These are phyloP conservation scores for Conringia planisiliqua DNA, from an alignment of 345 rosid genomes.

Conservation along the genomic window DNA sequence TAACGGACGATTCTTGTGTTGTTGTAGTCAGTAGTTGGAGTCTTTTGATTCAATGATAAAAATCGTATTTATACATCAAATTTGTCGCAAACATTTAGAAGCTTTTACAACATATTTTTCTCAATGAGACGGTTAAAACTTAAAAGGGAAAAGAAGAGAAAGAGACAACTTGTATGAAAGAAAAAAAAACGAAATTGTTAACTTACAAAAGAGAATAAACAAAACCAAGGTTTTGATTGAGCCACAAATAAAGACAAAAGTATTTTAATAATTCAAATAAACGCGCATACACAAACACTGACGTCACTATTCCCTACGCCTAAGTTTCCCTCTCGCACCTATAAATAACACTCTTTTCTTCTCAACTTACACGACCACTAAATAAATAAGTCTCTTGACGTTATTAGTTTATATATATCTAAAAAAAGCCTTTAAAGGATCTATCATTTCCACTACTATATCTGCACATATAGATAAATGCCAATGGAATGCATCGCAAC, in stretches of 20 bases:
- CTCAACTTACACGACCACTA: conserved; percentile 25
- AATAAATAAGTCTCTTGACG: neutral
- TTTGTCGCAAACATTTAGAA: neutral
- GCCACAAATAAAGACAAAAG: neutral
- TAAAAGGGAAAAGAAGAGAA: neutral
- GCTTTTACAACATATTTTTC: neutral
- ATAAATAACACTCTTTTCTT: conserved; percentile 17
- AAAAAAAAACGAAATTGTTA: neutral
- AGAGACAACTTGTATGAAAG: neutral
- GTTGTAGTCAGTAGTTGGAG: neutral
- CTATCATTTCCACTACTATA: neutral
- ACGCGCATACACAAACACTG: neutral
- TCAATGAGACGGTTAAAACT: neutral
- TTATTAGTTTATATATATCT: neutral
- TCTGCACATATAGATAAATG: neutral
- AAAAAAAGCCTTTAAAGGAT: neutral
- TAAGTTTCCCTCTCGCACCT: conserved; percentile 17
- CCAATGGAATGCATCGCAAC: conserved; percentile 26
- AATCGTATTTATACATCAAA: neutral
- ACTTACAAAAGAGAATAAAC: neutral
- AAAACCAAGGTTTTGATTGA: neutral
- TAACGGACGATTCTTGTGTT: neutral
- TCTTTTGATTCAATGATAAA: neutral
- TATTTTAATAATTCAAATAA: neutral
- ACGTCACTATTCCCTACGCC: conserved; percentile 9